Conservation (phyloP, 2,329 filamentous ascomycete species). For the Leptographium wingfieldii region DNA sequence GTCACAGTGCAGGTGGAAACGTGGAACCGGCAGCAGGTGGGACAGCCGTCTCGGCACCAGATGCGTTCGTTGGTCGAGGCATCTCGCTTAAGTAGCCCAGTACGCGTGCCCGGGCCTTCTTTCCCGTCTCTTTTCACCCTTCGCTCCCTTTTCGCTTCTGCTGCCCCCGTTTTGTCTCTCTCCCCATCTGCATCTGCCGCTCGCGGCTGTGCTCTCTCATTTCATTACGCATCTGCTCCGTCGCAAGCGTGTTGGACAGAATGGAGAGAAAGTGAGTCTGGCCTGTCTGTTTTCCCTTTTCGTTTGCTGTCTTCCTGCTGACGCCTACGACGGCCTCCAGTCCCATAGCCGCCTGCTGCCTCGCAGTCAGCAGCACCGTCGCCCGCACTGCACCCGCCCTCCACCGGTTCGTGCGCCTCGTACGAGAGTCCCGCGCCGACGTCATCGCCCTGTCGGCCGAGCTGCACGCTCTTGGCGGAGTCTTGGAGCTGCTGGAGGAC, state of each 20-base stretch:
- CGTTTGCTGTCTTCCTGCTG: too few relatives aligned
- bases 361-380: constrained; percentile 22
- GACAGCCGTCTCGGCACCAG: background rate
- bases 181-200: too few relatives aligned
- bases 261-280: too few relatives aligned
- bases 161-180: background rate
- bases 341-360: constrained; percentile 18
- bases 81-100: too few relatives aligned
- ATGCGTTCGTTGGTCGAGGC: background rate
- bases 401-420: constrained; percentile 25
- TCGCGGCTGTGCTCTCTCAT: too few relatives aligned
- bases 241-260: too few relatives aligned
- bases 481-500: constrained; percentile 26
- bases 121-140: background rate
- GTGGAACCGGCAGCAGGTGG: background rate
- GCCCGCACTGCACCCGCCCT: constrained; percentile 20
- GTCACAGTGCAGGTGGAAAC: background rate
- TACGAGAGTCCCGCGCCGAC: constrained; percentile 27
- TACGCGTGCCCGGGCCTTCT: too few relatives aligned
- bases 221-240: too few relatives aligned
- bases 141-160: background rate
- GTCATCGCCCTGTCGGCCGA: constrained; percentile 27
- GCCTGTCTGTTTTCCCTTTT: too few relatives aligned
- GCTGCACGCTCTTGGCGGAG: constrained; percentile 26
- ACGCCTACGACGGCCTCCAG: background rate